These are phyloP conservation scores for Pilatotrama ljubarskyi DNA, from an alignment of 768 basidiomycete species.

Conservation along the genomic window DNA sequence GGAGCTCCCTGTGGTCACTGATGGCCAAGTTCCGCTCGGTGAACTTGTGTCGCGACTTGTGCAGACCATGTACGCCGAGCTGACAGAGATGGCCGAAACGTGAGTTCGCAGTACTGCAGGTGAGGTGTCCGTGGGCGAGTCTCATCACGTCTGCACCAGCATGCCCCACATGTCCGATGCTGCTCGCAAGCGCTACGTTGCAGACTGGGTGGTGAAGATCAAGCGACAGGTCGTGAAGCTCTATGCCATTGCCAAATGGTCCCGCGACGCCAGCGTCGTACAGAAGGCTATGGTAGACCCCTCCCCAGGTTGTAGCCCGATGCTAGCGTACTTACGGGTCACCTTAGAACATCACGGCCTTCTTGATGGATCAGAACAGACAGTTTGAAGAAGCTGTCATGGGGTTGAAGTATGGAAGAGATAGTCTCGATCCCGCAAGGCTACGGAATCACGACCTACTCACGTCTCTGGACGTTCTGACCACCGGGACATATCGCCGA, in stretches of 20 bases:
- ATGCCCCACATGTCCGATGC: constrained; percentile 83
- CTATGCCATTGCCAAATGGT: constrained; percentile 86
- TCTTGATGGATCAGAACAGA: constrained; percentile 80
- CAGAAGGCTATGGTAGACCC: constrained; percentile 80
- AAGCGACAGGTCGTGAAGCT: constrained; percentile 90
- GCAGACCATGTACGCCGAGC: constrained; percentile 80
- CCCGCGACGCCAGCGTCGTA: constrained; percentile 77
- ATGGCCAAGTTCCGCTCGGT: constrained; percentile 73
- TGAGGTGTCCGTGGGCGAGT: neutral
- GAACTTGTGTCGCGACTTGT: constrained; percentile 75
- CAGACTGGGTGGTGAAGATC: constrained; percentile 88
- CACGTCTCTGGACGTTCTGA: constrained; percentile 87
- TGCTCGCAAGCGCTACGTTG: constrained; percentile 76
- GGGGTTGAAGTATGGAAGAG: constrained; percentile 63
- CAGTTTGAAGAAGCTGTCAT: constrained; percentile 75
- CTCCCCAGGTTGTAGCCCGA: too few species aligned
- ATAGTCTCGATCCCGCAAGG: constrained; percentile 75
- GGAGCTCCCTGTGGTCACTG: constrained; percentile 71
- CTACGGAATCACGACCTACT: constrained; percentile 92
- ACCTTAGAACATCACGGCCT: constrained; percentile 78
- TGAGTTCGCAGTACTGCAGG: constrained; percentile 39
- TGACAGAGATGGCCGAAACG: constrained; percentile 86
- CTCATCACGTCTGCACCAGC: constrained; percentile 15
- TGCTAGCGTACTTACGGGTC: neutral
- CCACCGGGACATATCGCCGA: constrained; percentile 81